A percentile compares a stretch with the other conserved stretches of the same genome.
Evolutionary conservation across 1,139 yeast genomes (phyloP).

Genomic region (Yamadazyma pseudoaaseri): DNA sequence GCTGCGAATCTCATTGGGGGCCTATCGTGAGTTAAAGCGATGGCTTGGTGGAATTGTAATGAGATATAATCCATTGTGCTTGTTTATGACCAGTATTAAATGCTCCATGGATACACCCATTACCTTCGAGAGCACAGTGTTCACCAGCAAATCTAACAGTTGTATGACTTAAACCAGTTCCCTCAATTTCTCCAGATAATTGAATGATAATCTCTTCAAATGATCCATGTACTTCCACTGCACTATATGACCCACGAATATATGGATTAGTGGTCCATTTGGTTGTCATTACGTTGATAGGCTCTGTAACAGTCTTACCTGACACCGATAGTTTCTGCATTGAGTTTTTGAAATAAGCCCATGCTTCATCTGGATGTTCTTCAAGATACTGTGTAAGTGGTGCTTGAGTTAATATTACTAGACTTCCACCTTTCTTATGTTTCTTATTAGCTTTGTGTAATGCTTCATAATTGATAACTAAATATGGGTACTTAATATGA

Average conservation of each 20-base stretch:
- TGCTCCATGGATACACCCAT: conserved; percentile 85
- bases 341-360: conserved; percentile 41
- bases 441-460: conserved; percentile 15
- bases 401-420: conserved; percentile 65
- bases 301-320: conserved; percentile 32
- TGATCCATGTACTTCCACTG: conserved; percentile 65
- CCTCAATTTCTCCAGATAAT: conserved; percentile 49
- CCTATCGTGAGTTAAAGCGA: conserved; percentile 1
- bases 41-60: conserved; percentile 6
- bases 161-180: conserved; percentile 42
- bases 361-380: conserved; percentile 33
- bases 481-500: conserved; percentile 12
- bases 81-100: conserved; percentile 72
- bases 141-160: conserved; percentile 81
- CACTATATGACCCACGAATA: conserved; percentile 74
- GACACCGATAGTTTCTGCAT: conserved; percentile 22
- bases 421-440: conserved; percentile 25
- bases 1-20: too few relatives aligned
- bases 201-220: conserved; percentile 58
- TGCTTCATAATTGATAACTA: conserved; percentile 31
- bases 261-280: conserved; percentile 73
- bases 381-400: conserved; percentile 60
- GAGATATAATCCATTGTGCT: conserved; percentile 47
- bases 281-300: conserved; percentile 53
- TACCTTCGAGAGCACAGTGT: conserved; percentile 72